Evolutionary conservation across 1,284 basidiomycete genomes (phyloP).

Genomic region (Ustilago lituana): DNA sequence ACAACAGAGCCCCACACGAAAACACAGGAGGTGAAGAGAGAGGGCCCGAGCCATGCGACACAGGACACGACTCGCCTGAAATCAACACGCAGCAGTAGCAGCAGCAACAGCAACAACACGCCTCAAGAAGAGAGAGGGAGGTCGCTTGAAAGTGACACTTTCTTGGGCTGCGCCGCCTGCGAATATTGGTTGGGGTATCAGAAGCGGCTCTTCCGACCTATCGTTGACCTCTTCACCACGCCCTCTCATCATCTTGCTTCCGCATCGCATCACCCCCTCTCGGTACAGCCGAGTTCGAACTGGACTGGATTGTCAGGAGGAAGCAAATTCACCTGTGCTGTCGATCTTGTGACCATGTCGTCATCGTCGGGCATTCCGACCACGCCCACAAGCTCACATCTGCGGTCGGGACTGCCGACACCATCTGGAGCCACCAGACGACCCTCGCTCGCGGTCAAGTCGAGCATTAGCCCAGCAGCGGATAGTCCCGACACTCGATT

Average conservation of each 20-base stretch:
- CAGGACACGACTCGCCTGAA: not conserved
- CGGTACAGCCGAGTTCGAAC: no score
- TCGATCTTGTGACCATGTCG: conserved; percentile 15
- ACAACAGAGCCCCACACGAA: no score
- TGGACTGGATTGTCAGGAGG: no score
- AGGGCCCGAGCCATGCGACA: no score
- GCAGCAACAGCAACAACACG: no score
- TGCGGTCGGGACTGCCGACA: conserved; percentile 46
- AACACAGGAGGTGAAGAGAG: no score
- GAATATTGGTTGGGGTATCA: not conserved
- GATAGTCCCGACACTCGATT: conserved; percentile 45
- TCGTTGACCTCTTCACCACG: not conserved
- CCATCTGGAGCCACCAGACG: conserved; percentile 22
- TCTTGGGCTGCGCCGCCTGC: not conserved
- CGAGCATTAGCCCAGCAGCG: conserved; percentile 24
- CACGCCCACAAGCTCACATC: conserved; percentile 40
- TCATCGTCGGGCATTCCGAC: conserved; percentile 50
- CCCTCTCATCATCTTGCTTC: no score
- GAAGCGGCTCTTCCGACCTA: not conserved
- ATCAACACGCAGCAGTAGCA: conserved; percentile 1
- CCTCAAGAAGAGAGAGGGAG: not conserved
- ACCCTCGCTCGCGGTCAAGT: conserved; percentile 13
- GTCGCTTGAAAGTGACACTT: not conserved
- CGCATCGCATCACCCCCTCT: no score
- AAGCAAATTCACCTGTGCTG: no score